phyloP scores from a whole-genome alignment of 2,329 filamentous ascomycete genomes.

The Pseudocercospora pini-densiflorae region DNA sequence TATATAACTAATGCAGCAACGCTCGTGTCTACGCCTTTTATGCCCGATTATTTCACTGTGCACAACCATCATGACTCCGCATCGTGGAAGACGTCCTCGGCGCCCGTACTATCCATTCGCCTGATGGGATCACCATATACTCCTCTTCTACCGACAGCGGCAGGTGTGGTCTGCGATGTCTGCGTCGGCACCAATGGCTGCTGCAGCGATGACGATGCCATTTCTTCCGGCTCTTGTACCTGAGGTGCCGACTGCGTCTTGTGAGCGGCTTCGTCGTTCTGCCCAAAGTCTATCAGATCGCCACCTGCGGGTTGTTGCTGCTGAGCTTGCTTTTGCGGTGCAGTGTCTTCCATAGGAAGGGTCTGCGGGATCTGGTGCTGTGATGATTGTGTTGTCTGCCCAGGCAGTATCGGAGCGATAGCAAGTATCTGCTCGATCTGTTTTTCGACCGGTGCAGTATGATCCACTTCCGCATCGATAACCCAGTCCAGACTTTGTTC shows the following conservation, averaged over 20 bases:
- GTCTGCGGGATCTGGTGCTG: conserved; percentile 12
- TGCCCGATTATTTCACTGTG: not conserved
- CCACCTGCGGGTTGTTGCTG: conserved; percentile 31
- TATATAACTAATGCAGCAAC: conserved; percentile 7
- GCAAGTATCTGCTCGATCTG: conserved; percentile 82
- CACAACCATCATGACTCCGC: conserved; percentile 42
- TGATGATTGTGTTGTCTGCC: conserved; percentile 55
- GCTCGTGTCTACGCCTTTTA: not conserved
- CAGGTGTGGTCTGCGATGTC: conserved; percentile 20
- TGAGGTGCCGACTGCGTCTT: conserved; percentile 14
- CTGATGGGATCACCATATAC: conserved; percentile 30
- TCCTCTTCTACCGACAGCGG: conserved; percentile 24
- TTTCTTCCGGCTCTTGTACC: conserved; percentile 17
- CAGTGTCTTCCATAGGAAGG: not conserved
- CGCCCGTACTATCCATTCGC: conserved; percentile 47
- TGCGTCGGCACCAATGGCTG: conserved; percentile 21
- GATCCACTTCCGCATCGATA: conserved; percentile 79
- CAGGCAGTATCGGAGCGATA: conserved; percentile 82
- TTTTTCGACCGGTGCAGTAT: conserved; percentile 64
- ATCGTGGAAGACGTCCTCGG: conserved; percentile 54
- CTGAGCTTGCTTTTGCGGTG: conserved; percentile 11
- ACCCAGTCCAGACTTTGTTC: conserved; percentile 96
- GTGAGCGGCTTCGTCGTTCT: conserved; percentile 43
- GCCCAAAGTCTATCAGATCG: conserved; percentile 64
- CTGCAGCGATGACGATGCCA: conserved; percentile 16